phyloP scores from a whole-genome alignment of 2,329 filamentous ascomycete genomes.

The Alternaria panax region DNA sequence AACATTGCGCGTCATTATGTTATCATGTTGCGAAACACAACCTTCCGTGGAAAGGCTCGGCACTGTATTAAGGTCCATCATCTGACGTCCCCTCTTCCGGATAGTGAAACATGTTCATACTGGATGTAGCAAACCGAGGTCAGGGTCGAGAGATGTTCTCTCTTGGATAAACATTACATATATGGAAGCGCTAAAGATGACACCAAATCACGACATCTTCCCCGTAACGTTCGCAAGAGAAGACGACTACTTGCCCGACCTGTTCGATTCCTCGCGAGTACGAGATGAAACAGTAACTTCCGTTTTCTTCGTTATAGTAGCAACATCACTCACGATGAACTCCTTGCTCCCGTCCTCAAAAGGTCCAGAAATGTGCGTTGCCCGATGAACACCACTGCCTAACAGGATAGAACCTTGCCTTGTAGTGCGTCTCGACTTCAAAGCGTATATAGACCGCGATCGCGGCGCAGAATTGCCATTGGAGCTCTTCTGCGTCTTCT shows the following conservation, averaged over 20 bases:
- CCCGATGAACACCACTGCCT: constrained; percentile 2
- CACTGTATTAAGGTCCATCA: background rate
- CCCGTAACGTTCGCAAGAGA: background rate
- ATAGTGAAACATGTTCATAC: background rate
- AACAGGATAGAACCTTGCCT: constrained; percentile 10
- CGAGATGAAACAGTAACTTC: constrained; percentile 11
- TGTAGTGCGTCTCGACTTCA: constrained; percentile 7
- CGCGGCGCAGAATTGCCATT: constrained; percentile 5
- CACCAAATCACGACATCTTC: background rate
- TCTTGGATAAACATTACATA: background rate
- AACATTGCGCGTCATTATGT: background rate
- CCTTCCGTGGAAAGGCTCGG: background rate
- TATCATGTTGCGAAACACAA: background rate
- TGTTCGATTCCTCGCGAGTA: background rate
- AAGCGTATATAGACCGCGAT: constrained; percentile 14
- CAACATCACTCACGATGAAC: constrained; percentile 9
- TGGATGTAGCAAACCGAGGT: background rate
- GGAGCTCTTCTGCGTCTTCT: constrained; percentile 23
- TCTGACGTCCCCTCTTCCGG: background rate
- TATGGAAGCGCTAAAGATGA: background rate
- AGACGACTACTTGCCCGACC: background rate
- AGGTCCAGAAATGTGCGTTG: background rate
- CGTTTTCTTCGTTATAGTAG: constrained; percentile 15
- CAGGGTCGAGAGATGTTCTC: background rate
- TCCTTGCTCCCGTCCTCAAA: constrained; percentile 15